Evolutionary conservation across 768 basidiomycete species (phyloP), one percentile per base, ranked within the genome.

Genomic region (Mycena chlorophos): DNA sequence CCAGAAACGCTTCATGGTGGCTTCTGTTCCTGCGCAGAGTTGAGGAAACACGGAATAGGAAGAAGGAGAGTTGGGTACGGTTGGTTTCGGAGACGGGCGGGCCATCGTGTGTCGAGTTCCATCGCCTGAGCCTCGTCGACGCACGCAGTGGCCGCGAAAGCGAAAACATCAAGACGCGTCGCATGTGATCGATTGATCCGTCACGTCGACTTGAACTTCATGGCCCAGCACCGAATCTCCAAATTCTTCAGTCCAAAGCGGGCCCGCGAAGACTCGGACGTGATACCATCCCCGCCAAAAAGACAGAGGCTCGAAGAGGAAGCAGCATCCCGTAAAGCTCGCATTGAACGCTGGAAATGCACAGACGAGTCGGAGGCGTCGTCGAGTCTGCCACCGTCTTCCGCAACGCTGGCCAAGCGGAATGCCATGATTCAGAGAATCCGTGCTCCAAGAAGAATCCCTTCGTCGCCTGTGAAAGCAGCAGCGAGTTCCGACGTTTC

Each of bases 1-100:
- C 97, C 97, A 99, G 68, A 98, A 98, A 23, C 97, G 79, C 61
- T 89, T 88, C 70, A 91, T 76, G 1, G 91, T 89, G 34, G 84
- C 82, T 71, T 97, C 92, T 12, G 91, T 93, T 57, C 89, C 94
- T 97, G 63, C 6, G 56, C 46, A 30, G 10, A 27, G 13, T 47
- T 42, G 19, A 40, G 48, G 10, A 50, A 43, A 28, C 23, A 20
- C 26, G 25, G n/a, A n/a, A n/a, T 38, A 10, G 16, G 3, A n/a
- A 28, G 16, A 27, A 12, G 40, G 12, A 4, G 47, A 29, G 37
- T 43, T 6, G 26, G 34, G 25, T 70, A 88, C 87, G 86, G 63
- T 87, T 87, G 17, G 86, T 87, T 58, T 83, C 83, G 1, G 87
- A 82, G 34, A 78, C 67, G 4, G 74, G 69, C 19, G 78, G 75